Base-by-base conservation (phyloP, 176 grass and related monocot genomes). In the Carex myosuroides region DNA sequence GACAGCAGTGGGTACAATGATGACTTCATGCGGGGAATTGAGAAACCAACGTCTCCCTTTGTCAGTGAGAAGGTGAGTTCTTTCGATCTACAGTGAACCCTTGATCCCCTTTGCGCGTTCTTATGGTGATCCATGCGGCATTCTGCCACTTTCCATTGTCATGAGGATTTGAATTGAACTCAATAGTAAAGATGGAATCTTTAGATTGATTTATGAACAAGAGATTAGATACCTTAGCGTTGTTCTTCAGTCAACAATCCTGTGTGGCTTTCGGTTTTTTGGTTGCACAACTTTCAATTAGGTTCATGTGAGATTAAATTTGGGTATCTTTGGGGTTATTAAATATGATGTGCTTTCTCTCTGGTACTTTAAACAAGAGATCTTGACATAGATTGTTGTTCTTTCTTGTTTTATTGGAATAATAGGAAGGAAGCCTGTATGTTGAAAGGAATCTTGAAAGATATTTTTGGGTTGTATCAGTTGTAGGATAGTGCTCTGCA, bases 31-130 rank as follows among this genome's bases (percentile, higher is more conserved):
- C 82, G 42, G 54, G 76, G 60, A 18, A 64, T 60, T 58, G 94
- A 97, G 80, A 90, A 86, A 12, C 81, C 90, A 79, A 90, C 88
- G 92, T 70, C 82, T 74, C 92, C 95, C 63, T 94, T 79, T 76
- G 67, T 97, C 64, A 87, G 89, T 10, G 84, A 91, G 55, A 97
- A 93, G 92, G 95, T 89, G 84, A 83, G 87, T 21, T 84, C 11
- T 82, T 52, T 69, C 29, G 4, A 35, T 60, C 60, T 54, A 53
- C 67, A 77, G 50, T 20, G 54, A 68, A 57, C 3, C 59, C 63
- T 71, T 63, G 79, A 73, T 85, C 78, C 53, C 20, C 52, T 77
- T 60, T 79, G 21, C 24, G 13, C 1, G 56, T 79, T 35, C 56
- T 35, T 80, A 9, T 32, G 30, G 3, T 29, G 59, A n/a, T 65